A percentile compares a stretch with the other conserved stretches of the same genome.
phyloP scores from a whole-genome alignment of 2,329 filamentous ascomycete genomes.

The Rachicladosporium sp. region DNA sequence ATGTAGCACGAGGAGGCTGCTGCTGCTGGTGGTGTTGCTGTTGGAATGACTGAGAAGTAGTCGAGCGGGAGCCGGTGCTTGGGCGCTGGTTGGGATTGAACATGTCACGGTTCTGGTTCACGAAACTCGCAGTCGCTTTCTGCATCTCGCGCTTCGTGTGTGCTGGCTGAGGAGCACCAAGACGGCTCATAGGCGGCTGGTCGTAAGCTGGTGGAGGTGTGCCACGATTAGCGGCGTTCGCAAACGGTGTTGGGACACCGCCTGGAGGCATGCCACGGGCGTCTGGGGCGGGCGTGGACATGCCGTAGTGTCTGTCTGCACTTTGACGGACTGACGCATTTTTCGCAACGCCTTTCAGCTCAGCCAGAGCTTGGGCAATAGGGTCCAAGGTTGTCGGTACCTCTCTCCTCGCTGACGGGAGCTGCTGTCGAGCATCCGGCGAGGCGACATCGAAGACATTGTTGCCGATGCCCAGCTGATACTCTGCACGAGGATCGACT shows the following conservation, averaged over 20 bases:
- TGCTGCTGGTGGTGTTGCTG: no score
- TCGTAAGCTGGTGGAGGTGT: slow-evolving; percentile 85
- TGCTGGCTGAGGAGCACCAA: slow-evolving; percentile 82
- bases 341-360: slow-evolving; percentile 79
- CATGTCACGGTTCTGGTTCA: slow-evolving; percentile 69
- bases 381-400: slow-evolving; percentile 47
- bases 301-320: slow-evolving; percentile 91
- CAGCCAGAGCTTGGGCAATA: slow-evolving; percentile 81
- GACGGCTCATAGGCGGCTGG: slow-evolving; percentile 55
- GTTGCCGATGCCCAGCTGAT: slow-evolving; percentile 87
- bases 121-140: slow-evolving; percentile 80
- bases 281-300: slow-evolving; percentile 58
- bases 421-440: slow-evolving; percentile 43
- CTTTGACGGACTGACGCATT: slow-evolving; percentile 72
- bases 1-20: slow-evolving; percentile 16
- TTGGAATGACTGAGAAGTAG: no score
- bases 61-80: slow-evolving; percentile 14
- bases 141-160: slow-evolving; percentile 94
- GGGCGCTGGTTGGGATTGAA: slow-evolving; percentile 39
- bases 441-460: slow-evolving; percentile 91
- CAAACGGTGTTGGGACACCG: slow-evolving; percentile 33
- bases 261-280: slow-evolving; percentile 16
- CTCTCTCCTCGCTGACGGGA: no score
- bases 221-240: slow-evolving; percentile 40
- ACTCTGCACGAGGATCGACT: slow-evolving; percentile 80